These are phyloP conservation scores for Escovopsis weberi DNA, from an alignment of 2,329 filamentous ascomycete genomes.

Conservation along the genomic window DNA sequence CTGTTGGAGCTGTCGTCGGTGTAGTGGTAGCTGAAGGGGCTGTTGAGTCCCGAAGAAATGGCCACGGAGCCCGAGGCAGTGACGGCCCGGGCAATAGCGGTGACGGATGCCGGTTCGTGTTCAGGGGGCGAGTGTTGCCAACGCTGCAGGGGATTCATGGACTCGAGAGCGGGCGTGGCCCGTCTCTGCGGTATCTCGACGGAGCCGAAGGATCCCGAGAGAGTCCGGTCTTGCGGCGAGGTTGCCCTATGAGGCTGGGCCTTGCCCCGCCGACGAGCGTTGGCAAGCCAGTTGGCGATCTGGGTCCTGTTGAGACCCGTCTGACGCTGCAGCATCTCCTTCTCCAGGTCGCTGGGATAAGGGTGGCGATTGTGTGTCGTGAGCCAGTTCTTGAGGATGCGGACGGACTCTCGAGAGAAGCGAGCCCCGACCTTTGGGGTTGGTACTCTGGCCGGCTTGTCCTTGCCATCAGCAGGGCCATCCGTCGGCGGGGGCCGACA, in stretches of 20 bases:
- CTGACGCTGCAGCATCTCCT: constrained; percentile 59
- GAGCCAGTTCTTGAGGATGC: constrained; percentile 74
- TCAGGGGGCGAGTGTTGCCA: constrained; percentile 39
- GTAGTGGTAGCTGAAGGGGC: constrained; percentile 40
- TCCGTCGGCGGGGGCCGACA: constrained; percentile 5
- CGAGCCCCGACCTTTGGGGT: constrained; percentile 54
- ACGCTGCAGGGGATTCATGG: constrained; percentile 18
- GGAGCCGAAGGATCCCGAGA: constrained; percentile 43
- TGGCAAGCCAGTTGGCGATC: constrained; percentile 86
- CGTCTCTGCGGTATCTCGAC: constrained; percentile 59
- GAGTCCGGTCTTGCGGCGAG: constrained; percentile 51
- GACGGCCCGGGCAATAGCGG: constrained; percentile 42
- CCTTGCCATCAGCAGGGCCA: constrained; percentile 1
- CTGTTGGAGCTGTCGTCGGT: constrained; percentile 46
- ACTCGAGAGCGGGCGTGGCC: constrained; percentile 34
- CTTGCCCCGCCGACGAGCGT: constrained; percentile 73
- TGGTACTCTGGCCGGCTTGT: constrained; percentile 12
- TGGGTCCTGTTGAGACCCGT: constrained; percentile 74
- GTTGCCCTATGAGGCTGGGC: constrained; percentile 51
- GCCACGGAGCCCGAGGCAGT: constrained; percentile 34
- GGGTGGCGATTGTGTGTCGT: constrained; percentile 66
- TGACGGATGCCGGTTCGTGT: constrained; percentile 45
- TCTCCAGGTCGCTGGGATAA: constrained; percentile 79
- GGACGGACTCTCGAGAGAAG: constrained; percentile 68
- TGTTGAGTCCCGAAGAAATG: constrained; percentile 40